These are phyloP conservation scores for Cicer arietinum DNA, from an alignment of 306 rosid species.

Conservation along the genomic window DNA sequence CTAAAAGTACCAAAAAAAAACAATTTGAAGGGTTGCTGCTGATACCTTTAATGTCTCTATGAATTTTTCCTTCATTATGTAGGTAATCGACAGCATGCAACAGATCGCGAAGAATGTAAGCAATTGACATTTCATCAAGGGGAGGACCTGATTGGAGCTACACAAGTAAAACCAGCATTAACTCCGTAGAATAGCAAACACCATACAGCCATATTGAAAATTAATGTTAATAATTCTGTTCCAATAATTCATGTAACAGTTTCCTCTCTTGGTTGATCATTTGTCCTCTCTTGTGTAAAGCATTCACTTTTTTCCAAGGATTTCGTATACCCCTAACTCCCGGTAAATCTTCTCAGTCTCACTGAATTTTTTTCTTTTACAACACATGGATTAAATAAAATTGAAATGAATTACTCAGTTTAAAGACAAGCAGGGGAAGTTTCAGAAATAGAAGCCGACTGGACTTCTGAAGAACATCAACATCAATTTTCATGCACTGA, in stretches of 20 bases:
- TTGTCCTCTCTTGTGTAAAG: slow-evolving; percentile 2
- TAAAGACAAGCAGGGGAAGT: neutral
- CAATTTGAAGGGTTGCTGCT: slow-evolving; percentile 14
- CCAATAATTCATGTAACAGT: neutral
- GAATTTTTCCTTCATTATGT: slow-evolving; percentile 94
- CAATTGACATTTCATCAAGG: slow-evolving; percentile 93
- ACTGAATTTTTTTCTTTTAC: neutral
- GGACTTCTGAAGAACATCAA: slow-evolving; percentile 13
- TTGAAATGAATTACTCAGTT: neutral
- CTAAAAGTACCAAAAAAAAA: slow-evolving; percentile 26
- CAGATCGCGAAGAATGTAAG: slow-evolving; percentile 92
- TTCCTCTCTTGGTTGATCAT: slow-evolving; percentile 5
- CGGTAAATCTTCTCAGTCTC: slow-evolving; percentile 8
- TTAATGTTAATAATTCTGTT: neutral
- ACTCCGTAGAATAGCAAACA: slow-evolving; percentile 29
- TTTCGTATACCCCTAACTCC: slow-evolving; percentile 9
- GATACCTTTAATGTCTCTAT: slow-evolving; percentile 95
- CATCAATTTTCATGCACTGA: slow-evolving; percentile 41
- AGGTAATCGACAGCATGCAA: slow-evolving; percentile 94
- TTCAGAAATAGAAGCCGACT: neutral
- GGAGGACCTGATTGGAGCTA: slow-evolving; percentile 97
- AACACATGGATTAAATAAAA: neutral
- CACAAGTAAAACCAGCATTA: slow-evolving; percentile 47
- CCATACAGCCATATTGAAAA: slow-evolving; percentile 15
- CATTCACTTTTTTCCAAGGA: neutral